Base-by-base conservation (phyloP, 2,329 filamentous ascomycete genomes). In the Fonsecaea multimorphosa region DNA sequence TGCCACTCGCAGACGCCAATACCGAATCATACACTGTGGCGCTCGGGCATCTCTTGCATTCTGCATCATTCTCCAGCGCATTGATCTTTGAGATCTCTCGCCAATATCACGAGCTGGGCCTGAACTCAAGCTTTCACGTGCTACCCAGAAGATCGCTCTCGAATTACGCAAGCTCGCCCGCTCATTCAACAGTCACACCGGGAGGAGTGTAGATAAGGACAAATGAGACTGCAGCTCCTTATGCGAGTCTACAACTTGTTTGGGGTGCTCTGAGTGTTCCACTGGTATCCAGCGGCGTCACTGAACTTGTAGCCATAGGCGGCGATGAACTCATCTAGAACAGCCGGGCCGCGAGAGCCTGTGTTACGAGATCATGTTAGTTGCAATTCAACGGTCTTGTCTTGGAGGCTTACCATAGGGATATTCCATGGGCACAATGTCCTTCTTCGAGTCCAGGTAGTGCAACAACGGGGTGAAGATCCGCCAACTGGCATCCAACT, bases 221-320 rank as follows among this genome's bases (percentile, higher is more conserved):
- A 49, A 49, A 12, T 49, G 44, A 24, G 44, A 49, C 22, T 24
- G 44, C 22, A 49, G 19, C 19, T 46, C 16, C 36, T 14, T 6
- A 3, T 14, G 44, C 49, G 51, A 29, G 60, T 49, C 67, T 69
- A 71, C 60, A 71, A 61, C 67, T 71, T 71, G 61, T 71, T 68
- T 8, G 66, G 67, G 14, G 66, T 72, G 55, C 66, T 69, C 70
- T 88, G 88, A 65, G 90, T 92, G 65, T 91, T 91, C 93, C 93
- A 97, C 81, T 96, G 92, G 83, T 97, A 97, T 63, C 93, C 93
- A 73, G 93, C 91, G 68, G 93, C 92, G 75, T 99, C 95, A 77
- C 91, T 96, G 84, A 99, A 99, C 81, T 97, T 97, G 86, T 99
- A 99, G 70, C 95, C 95, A 78, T 97, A 99, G 5, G 93, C 97